phyloP scores from a whole-genome alignment of 2,329 filamentous ascomycete species.

The Graphilbum sp. region DNA sequence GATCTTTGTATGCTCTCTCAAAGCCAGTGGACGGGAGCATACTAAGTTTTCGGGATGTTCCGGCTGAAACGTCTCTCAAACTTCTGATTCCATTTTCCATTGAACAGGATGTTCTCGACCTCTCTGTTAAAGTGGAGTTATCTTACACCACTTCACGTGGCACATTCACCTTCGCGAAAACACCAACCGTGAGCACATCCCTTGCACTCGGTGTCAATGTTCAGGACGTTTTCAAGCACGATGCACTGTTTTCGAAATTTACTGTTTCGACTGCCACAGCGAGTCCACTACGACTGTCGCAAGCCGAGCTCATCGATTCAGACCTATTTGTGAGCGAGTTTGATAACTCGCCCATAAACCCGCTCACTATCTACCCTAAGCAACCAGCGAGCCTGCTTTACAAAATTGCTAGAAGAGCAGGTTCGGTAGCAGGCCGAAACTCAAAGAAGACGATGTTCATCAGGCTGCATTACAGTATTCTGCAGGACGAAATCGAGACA shows the following conservation, averaged over 20 bases:
- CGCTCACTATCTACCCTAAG: conserved; percentile 55
- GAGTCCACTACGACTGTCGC: conserved; percentile 58
- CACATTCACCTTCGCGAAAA: conserved; percentile 45
- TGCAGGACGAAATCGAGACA: conserved; percentile 55
- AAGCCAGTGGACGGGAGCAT: conserved; percentile 36
- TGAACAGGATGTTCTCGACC: conserved; percentile 55
- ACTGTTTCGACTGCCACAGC: conserved; percentile 68
- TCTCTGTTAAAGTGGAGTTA: conserved; percentile 62
- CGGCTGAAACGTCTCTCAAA: conserved; percentile 28
- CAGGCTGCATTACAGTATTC: conserved; percentile 56
- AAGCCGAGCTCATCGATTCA: conserved; percentile 54
- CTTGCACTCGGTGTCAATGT: conserved; percentile 89
- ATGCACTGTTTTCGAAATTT: conserved; percentile 72
- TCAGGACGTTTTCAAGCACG: conserved; percentile 83
- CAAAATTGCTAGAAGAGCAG: conserved; percentile 46
- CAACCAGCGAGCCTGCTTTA: conserved; percentile 73
- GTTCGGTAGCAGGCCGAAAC: conserved; percentile 16
- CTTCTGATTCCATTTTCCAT: conserved; percentile 68
- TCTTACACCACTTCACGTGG: conserved; percentile 53
- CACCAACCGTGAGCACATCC: conserved; percentile 50
- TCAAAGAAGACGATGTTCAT: conserved; percentile 42
- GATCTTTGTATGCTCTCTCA: conserved; percentile 19
- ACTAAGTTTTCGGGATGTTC: conserved; percentile 32
- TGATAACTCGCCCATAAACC: conserved; percentile 32
- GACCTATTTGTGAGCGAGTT: conserved; percentile 51